Conservation (phyloP, 805 yeast species). For the Teunomyces gatunensis region DNA sequence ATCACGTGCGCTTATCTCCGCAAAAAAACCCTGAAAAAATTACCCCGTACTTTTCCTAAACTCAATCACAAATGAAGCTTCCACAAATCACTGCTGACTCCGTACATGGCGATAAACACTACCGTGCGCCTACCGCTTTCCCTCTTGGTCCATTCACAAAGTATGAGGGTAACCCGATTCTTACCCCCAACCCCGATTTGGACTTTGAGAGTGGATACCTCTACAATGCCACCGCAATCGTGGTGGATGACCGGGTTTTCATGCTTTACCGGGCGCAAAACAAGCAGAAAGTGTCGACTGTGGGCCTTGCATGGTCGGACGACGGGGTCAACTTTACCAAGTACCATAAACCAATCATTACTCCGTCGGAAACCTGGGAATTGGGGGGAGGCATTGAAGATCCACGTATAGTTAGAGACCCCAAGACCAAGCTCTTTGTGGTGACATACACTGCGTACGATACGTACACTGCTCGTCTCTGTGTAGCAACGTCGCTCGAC, state of each 20-base stretch:
- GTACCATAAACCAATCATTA: constrained; percentile 29
- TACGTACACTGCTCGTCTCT: constrained; percentile 30
- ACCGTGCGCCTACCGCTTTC: constrained; percentile 32
- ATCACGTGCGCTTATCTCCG: background rate
- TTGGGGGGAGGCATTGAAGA: constrained; percentile 42
- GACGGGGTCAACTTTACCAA: constrained; percentile 36
- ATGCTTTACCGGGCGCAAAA: constrained; percentile 41
- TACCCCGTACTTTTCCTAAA: background rate
- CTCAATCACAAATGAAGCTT: constrained; percentile 6
- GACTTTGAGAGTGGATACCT: constrained; percentile 39
- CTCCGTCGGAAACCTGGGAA: constrained; percentile 40
- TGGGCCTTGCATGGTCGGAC: constrained; percentile 41
- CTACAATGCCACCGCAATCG: constrained; percentile 44
- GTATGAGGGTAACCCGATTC: constrained; percentile 36
- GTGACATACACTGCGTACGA: constrained; percentile 44
- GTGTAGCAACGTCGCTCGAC: constrained; percentile 38
- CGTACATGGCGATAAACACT: constrained; percentile 28
- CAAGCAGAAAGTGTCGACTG: constrained; percentile 27
- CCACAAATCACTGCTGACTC: constrained; percentile 27
- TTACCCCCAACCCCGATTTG: constrained; percentile 34
- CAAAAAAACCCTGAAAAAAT: background rate
- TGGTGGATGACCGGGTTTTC: constrained; percentile 34
- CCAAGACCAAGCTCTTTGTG: constrained; percentile 30
- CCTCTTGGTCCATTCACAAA: constrained; percentile 42
- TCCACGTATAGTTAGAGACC: constrained; percentile 41